Evolutionary conservation across 306 rosid genomes (phyloP), one percentile per base, ranked within the genome.

Genomic region (Begonia masoniana): DNA sequence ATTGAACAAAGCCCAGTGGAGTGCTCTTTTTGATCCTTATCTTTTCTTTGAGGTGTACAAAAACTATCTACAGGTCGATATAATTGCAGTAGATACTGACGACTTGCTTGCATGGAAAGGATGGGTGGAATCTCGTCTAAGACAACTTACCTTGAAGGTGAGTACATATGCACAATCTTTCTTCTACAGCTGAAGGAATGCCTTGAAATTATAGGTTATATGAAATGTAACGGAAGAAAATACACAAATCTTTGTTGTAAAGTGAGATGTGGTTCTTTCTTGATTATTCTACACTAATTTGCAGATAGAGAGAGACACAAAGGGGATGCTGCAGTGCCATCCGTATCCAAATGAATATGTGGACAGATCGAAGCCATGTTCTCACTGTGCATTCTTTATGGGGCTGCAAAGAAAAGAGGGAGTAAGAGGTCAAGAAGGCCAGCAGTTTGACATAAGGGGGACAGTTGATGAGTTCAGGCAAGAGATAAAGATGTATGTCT

Each of bases 401-500:
- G 99, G 99, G 56, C 77, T 91, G 81, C 99, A 91, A 69, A 77
- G 99, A 73, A 91, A 79, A 74, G 96, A 91, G 79, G 99, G 99
- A 62, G 72, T 83, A 56, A 91, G 76, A 74, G 88, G 96, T 68
- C 91, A 79, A 77, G 96, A 77, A 69, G 96, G 88, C 57, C 97
- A 91, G 74, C 96, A 83, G 65, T 85, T 91, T 75, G 96, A 91
- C 76, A 91, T 91, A 59, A 91, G 99, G 47, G 94, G 81, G 60
- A 91, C 99, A 9, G 96, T 86, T 68, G 99, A 91, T 42, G 99
- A 85, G 72, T 91, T 91, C 64, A 81, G 86, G 67, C 92, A 55
- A 67, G 99, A 83, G 55, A 80, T 91, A 56, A 78, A 74, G 59
- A 78, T 68, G 88, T 91, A 81, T 55, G 19, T 66, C 10, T 86